A percentile compares a stretch with the other conserved stretches of the same genome.
phyloP scores from a whole-genome alignment of 2,329 filamentous ascomycete genomes.

The Pseudogymnoascus sp. region DNA sequence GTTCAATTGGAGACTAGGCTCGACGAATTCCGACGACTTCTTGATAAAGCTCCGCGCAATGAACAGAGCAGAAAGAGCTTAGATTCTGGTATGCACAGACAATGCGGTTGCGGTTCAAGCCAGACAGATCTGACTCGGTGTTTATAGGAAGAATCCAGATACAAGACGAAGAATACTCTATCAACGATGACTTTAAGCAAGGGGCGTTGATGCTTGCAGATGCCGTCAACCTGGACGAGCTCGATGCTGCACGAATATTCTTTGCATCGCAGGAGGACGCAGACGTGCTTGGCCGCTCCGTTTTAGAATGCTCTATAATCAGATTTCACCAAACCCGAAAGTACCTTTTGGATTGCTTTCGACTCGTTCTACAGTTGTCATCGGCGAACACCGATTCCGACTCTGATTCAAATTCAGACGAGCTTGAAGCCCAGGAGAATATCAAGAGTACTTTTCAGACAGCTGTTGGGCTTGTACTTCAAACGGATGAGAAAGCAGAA shows the following conservation, averaged over 20 bases:
- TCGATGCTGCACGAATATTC: constrained; percentile 72
- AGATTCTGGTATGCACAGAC: constrained; percentile 49
- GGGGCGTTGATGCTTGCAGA: constrained; percentile 75
- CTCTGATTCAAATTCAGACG: constrained; percentile 42
- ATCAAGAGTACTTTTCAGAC: constrained; percentile 48
- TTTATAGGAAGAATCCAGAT: constrained; percentile 65
- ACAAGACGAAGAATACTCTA: constrained; percentile 63
- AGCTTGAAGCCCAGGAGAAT: constrained; percentile 45
- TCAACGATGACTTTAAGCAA: constrained; percentile 86
- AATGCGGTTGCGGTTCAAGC: constrained; percentile 11
- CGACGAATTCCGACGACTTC: constrained; percentile 59
- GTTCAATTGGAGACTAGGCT: constrained; percentile 58
- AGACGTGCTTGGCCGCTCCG: constrained; percentile 60
- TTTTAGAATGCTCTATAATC: constrained; percentile 74
- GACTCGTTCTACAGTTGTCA: constrained; percentile 64
- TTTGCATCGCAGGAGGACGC: constrained; percentile 66
- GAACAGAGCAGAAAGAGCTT: constrained; percentile 68
- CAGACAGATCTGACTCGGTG: constrained; percentile 17
- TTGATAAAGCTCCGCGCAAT: constrained; percentile 70
- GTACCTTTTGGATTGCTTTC: constrained; percentile 74
- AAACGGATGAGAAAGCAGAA: constrained; percentile 35
- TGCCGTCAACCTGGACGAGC: constrained; percentile 81
- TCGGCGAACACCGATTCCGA: constrained; percentile 21
- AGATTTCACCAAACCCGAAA: constrained; percentile 81
- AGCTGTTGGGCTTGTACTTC: constrained; percentile 45